A percentile compares a stretch with the other conserved stretches of the same genome.
These are phyloP conservation scores for Aspergillus fumigatiaffinis DNA, from an alignment of 2,329 filamentous ascomycete species.

Conservation along the genomic window DNA sequence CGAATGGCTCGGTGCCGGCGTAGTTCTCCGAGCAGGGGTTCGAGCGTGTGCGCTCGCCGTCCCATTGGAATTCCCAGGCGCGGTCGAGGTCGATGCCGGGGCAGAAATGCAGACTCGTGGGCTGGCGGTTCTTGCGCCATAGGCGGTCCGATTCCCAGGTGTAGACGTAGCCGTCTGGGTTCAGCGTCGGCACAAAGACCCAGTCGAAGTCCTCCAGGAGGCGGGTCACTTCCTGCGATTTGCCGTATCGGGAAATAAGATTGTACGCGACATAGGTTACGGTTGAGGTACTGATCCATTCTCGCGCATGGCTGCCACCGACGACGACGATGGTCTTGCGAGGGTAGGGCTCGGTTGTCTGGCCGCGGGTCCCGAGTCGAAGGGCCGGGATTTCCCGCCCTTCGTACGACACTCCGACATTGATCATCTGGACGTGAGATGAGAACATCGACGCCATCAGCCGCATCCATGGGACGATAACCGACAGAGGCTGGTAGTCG, in stretches of 20 bases:
- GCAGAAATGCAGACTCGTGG: constrained; percentile 77
- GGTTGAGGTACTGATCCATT: constrained; percentile 93
- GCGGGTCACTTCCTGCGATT: constrained; percentile 65
- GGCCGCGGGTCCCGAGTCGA: constrained; percentile 63
- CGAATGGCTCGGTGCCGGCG: constrained; percentile 76
- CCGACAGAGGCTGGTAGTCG: constrained; percentile 84
- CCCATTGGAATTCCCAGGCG: constrained; percentile 81
- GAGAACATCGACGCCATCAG: constrained; percentile 88
- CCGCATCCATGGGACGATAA: constrained; percentile 86
- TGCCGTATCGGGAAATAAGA: constrained; percentile 77
- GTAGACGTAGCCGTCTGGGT: constrained; percentile 92
- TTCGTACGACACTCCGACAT: constrained; percentile 80
- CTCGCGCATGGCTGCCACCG: constrained; percentile 85
- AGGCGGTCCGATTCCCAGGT: constrained; percentile 87
- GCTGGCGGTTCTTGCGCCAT: constrained; percentile 88
- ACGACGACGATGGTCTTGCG: constrained; percentile 77
- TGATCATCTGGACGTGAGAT: constrained; percentile 68
- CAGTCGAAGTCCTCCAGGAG: constrained; percentile 82
- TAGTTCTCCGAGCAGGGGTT: constrained; percentile 93
- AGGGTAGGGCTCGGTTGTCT: constrained; percentile 43
- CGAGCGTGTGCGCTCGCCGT: constrained; percentile 58
- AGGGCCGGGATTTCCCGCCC: constrained; percentile 81
- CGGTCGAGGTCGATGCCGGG: constrained; percentile 86
- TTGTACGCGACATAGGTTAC: constrained; percentile 89
- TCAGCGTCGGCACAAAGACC: constrained; percentile 81